Conservation (phyloP, 2,329 filamentous ascomycete genomes). For the Clonostachys rosea region DNA sequence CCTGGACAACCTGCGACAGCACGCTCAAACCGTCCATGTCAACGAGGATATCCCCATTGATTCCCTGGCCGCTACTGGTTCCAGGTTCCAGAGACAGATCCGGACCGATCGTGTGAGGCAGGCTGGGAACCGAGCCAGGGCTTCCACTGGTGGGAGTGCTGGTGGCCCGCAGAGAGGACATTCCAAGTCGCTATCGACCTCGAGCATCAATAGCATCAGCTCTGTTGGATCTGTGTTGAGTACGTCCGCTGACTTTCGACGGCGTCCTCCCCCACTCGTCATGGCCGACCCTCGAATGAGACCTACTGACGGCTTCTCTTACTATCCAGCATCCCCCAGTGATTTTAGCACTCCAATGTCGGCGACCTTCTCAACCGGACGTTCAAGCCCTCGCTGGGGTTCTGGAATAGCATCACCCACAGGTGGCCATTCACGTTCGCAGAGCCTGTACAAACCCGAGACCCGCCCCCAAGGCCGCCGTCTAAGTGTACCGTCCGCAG, state of each 20-base stretch:
- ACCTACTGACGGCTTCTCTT: conserved; percentile 56
- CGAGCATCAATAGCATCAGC: conserved; percentile 74
- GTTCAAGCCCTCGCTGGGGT: conserved; percentile 72
- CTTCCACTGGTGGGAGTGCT: conserved; percentile 72
- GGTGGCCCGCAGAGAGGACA: conserved; percentile 72
- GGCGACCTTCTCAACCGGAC: conserved; percentile 72
- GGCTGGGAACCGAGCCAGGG: conserved; percentile 66
- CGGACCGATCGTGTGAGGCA: conserved; percentile 80
- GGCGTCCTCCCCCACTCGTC: conserved; percentile 75
- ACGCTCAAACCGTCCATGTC: conserved; percentile 95
- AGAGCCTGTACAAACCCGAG: conserved; percentile 65
- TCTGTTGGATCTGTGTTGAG: conserved; percentile 64
- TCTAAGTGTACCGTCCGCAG: conserved; percentile 75
- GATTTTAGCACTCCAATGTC: conserved; percentile 82
- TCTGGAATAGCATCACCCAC: conserved; percentile 68
- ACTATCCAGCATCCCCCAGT: conserved; percentile 63
- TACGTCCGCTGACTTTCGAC: conserved; percentile 60
- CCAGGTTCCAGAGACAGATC: conserved; percentile 87
- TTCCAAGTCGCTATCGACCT: conserved; percentile 79
- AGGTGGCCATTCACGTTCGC: conserved; percentile 62
- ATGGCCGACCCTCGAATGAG: conserved; percentile 71
- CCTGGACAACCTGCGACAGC: conserved; percentile 90
- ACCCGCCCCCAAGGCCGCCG: conserved; percentile 66
- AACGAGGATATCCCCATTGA: conserved; percentile 96
- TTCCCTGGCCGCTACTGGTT: conserved; percentile 88